These are phyloP conservation scores for Datura wrightii DNA, from an alignment of 257 asterid species.

Conservation along the genomic window DNA sequence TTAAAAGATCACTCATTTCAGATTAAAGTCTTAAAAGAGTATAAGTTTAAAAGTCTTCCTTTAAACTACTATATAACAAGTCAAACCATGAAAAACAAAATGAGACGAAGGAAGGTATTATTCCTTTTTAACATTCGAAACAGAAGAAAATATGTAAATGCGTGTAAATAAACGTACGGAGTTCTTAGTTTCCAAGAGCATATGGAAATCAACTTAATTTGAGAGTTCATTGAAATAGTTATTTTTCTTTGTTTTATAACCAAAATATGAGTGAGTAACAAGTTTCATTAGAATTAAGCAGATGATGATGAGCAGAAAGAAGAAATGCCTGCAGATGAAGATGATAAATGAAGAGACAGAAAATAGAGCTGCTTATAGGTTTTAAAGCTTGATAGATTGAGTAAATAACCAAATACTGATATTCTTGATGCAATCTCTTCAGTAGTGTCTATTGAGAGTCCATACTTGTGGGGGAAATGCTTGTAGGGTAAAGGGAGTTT, in stretches of 20 bases:
- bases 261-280: too few species aligned
- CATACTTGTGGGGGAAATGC: neutral
- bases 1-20: too few species aligned
- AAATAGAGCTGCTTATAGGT: neutral
- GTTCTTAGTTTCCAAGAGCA: neutral
- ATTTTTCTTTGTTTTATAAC: too few species aligned
- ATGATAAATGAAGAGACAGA: neutral
- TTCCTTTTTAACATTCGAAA: neutral
- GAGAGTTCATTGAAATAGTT: too few species aligned
- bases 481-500: neutral
- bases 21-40: too few species aligned
- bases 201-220: neutral
- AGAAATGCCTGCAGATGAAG: neutral
- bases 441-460: constrained; percentile 16
- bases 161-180: neutral
- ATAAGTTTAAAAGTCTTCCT: too few species aligned
- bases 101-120: neutral
- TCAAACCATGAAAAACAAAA: neutral
- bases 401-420: neutral
- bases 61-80: neutral
- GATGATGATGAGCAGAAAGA: neutral
- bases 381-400: neutral
- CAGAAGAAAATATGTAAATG: neutral
- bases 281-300: neutral
- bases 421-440: neutral